These are phyloP conservation scores for Aegilops speltoides DNA, from an alignment of 176 grass and related monocot species.

Conservation along the genomic window DNA sequence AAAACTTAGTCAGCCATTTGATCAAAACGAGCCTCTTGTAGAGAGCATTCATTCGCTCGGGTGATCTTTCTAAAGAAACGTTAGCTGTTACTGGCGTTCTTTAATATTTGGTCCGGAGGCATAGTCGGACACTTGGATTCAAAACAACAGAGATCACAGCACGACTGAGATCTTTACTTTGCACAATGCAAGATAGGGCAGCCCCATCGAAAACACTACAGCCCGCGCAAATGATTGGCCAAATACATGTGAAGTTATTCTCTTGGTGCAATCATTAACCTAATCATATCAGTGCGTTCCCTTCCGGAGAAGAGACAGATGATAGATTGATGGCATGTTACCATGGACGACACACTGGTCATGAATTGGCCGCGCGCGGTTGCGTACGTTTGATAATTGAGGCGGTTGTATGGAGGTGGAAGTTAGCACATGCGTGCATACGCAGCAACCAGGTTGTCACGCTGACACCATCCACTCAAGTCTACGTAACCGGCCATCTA, in stretches of 20 bases:
- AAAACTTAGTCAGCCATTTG: too few species aligned
- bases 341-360: background rate
- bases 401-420: background rate
- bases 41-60: too few species aligned
- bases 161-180: too few species aligned
- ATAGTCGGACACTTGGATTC: too few species aligned
- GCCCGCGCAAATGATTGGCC: background rate
- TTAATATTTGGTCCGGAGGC: too few species aligned
- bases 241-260: slow-evolving; percentile 1
- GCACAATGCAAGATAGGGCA: background rate
- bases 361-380: slow-evolving; percentile 11
- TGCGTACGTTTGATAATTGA: background rate
- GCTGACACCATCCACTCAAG: background rate
- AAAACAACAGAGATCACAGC: too few species aligned
- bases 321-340: background rate
- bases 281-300: background rate
- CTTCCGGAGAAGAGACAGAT: background rate
- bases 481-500: background rate
- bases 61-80: too few species aligned
- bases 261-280: background rate
- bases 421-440: slow-evolving; percentile 39
- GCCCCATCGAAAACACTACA: background rate
- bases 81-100: too few species aligned
- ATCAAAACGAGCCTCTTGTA: too few species aligned
- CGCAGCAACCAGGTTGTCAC: slow-evolving; percentile 16